Conservation (phyloP, 352 stramenopile species). For the Phytophthora idaei region DNA sequence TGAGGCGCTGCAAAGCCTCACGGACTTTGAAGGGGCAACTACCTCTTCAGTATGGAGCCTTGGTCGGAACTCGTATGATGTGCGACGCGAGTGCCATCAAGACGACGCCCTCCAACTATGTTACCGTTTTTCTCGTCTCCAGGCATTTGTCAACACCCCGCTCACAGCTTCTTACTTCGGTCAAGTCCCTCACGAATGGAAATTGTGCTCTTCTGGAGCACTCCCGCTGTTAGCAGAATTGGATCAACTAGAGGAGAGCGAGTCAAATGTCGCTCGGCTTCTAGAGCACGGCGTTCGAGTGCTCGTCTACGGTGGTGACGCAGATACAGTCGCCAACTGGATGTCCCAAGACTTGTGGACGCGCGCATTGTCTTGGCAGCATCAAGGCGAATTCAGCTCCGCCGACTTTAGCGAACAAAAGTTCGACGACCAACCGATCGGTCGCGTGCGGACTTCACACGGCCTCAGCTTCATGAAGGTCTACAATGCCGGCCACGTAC, state of each 20-base stretch:
- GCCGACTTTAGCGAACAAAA: slow-evolving; percentile 22
- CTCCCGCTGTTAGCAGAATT: slow-evolving; percentile 21
- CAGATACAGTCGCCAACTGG: slow-evolving; percentile 77
- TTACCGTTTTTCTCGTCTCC: slow-evolving; percentile 66
- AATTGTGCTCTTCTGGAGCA: slow-evolving; percentile 48
- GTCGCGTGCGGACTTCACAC: slow-evolving; percentile 47
- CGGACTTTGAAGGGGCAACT: slow-evolving; percentile 22
- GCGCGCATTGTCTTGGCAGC: slow-evolving; percentile 46
- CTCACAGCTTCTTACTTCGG: slow-evolving; percentile 53
- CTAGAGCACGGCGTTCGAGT: slow-evolving; percentile 69
- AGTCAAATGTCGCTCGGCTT: slow-evolving; percentile 49
- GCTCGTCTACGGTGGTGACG: slow-evolving; percentile 72
- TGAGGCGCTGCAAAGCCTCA: slow-evolving; percentile 24
- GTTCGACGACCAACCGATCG: slow-evolving; percentile 34
- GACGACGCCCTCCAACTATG: slow-evolving; percentile 61
- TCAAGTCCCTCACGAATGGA: slow-evolving; percentile 41
- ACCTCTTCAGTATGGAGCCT: slow-evolving; percentile 13
- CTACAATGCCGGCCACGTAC: slow-evolving; percentile 70
- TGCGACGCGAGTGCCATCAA: slow-evolving; percentile 55
- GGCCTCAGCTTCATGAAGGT: slow-evolving; percentile 75
- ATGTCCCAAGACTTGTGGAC: slow-evolving; percentile 75
- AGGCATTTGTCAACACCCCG: slow-evolving; percentile 63
- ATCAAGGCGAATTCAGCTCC: slow-evolving; percentile 39
- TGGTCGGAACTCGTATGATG: slow-evolving; percentile 73
- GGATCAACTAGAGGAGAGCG: slow-evolving; percentile 68